Evolutionary conservation across 163 green algal genomes (phyloP), one percentile per base, ranked within the genome.

Genomic region (Scenedesmus sp.): DNA sequence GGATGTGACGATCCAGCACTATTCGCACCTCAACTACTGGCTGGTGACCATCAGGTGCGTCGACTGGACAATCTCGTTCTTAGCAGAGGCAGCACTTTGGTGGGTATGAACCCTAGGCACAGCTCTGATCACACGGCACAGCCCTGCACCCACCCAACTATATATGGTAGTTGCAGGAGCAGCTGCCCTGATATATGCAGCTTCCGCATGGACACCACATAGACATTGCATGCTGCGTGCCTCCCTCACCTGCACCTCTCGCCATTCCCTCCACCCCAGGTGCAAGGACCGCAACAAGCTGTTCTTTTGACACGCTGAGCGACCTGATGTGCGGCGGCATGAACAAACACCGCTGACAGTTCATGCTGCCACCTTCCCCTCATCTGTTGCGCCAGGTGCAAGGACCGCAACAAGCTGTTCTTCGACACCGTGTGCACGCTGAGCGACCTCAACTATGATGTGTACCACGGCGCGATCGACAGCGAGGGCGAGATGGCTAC

Each of bases 401-500:
- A 96, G 62, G 98, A 99, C 96, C 93, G 98, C 23, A 97, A 96
- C 90, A 99, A 99, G 96, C 96, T 99, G 26, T 97, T 99, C 62
- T 99, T 99, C 91, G 98, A 99, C 94, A 98, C 95, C 4, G 95
- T 98, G 13, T 93, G 98, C 95, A 99, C 98, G 0, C 95, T 99
- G 60, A 96, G 97, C 1, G 98, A 99, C 95, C 95, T 99, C 94
- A 94, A 98, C 82, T 99, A 99, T 90, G 98, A 99, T 89, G 97
- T 99, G 20, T 99, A 97, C 92, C 98, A 99, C 92, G 98, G 96
- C 7, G 99, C 98, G 34, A 98, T 99, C 60, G 97, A 99, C 93
- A 95, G 87, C 46, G 90, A 93, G 57, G 89, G 92, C 10, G 90
- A 82, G 16, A 59, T 94, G 26, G 97, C 97, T 4, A 93, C 88